These are phyloP conservation scores for Conidiobolus incongruus DNA, from an alignment of 371 early-diverging fungal genomes.

Conservation along the genomic window DNA sequence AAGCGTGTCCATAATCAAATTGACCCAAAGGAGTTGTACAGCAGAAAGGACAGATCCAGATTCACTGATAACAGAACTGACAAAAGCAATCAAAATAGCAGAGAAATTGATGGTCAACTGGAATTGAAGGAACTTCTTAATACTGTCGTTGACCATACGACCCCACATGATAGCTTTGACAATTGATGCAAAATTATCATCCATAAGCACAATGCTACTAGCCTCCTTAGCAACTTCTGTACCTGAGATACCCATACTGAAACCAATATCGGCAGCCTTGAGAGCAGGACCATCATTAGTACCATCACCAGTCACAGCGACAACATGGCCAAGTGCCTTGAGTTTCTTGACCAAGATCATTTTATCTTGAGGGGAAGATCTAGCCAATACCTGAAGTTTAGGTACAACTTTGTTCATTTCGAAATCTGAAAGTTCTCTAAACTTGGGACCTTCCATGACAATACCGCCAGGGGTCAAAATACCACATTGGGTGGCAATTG, in stretches of 20 bases:
- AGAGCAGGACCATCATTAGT: constrained; percentile 54
- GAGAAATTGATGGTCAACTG: constrained; percentile 58
- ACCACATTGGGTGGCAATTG: constrained; percentile 46
- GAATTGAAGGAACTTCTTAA: constrained; percentile 61
- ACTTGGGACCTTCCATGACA: constrained; percentile 43
- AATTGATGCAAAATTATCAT: constrained; percentile 59
- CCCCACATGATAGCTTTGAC: constrained; percentile 61
- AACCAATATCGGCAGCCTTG: too few relatives aligned
- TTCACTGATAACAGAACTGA: constrained; percentile 22
- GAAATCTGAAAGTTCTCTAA: constrained; percentile 21
- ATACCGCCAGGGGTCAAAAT: constrained; percentile 30
- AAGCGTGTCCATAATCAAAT: constrained; percentile 61
- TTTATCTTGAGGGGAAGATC: constrained; percentile 61
- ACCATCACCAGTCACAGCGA: constrained; percentile 71
- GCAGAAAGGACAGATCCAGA: constrained; percentile 26
- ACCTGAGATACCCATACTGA: too few relatives aligned
- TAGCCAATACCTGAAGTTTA: constrained; percentile 57
- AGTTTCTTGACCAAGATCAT: constrained; percentile 36
- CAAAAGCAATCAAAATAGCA: constrained; percentile 35
- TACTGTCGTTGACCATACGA: constrained; percentile 51
- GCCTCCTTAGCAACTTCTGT: too few relatives aligned
- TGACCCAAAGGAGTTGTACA: constrained; percentile 67
- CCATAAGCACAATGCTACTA: constrained; percentile 57
- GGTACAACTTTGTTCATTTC: constrained; percentile 31
- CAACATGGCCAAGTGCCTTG: constrained; percentile 33